phyloP scores from a whole-genome alignment of 192 early-diverging fungal genomes.

The Glomus cerebriforme region DNA sequence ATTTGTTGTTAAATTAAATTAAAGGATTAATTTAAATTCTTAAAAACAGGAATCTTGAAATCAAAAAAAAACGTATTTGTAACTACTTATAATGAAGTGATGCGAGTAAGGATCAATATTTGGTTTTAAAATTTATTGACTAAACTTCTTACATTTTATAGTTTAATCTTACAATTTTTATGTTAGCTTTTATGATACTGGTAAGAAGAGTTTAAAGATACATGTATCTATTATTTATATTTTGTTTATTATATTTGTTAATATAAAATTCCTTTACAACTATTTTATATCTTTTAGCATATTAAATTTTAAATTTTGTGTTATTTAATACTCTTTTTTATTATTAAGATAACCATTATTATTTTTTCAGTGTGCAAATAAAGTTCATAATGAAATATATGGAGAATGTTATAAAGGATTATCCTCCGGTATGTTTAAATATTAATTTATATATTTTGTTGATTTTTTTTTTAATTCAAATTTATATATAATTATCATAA shows the following conservation, averaged over 20 bases:
- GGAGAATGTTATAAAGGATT: too few species aligned
- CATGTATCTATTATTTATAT: background rate
- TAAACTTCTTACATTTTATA: background rate
- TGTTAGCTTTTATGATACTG: background rate
- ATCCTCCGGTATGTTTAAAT: too few species aligned
- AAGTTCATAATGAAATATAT: too few species aligned
- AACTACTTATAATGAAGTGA: background rate
- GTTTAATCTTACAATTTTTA: background rate
- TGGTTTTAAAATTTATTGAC: too few species aligned
- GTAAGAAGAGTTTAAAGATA: background rate
- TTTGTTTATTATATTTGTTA: background rate
- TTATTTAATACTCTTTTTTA: background rate
- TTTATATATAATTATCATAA: too few species aligned
- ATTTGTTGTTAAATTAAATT: background rate
- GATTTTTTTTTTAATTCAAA: background rate
- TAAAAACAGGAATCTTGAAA: background rate
- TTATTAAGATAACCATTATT: background rate
- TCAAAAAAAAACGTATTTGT: background rate
- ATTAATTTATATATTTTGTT: too few species aligned
- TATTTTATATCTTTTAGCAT: slow-evolving; percentile 1
- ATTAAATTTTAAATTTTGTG: too few species aligned
- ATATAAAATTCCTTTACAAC: background rate
- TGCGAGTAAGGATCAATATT: background rate
- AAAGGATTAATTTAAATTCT: background rate
- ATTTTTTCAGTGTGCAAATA: too few species aligned